These are phyloP conservation scores for Acanthamoeba divionensis DNA, from an alignment of 208 protist species.

Conservation along the genomic window DNA sequence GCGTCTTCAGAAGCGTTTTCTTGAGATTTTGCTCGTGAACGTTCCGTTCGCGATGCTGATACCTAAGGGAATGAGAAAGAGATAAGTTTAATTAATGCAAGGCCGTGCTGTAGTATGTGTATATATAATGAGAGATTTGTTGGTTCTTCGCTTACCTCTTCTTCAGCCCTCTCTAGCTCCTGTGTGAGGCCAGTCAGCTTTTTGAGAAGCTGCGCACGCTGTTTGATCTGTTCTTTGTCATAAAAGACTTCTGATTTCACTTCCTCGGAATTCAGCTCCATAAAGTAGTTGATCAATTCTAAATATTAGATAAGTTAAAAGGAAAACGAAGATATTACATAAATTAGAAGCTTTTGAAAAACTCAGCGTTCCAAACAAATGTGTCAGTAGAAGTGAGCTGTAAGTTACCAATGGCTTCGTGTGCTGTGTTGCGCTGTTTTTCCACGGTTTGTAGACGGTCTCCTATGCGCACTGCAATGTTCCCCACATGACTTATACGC, in stretches of 20 bases:
- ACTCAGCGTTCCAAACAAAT: neutral
- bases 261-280: slow-evolving; percentile 1
- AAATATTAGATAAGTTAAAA: neutral
- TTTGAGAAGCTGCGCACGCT: neutral
- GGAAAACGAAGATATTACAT: too few species aligned
- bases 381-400: neutral
- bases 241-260: neutral
- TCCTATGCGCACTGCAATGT: neutral
- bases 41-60: too few species aligned
- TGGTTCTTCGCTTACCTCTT: too few species aligned
- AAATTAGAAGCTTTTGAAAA: neutral
- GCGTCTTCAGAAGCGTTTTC: too few species aligned
- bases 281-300: slow-evolving; percentile 45
- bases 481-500: neutral
- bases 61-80: too few species aligned
- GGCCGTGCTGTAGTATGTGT: too few species aligned
- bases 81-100: too few species aligned
- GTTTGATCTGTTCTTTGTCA: neutral
- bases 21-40: too few species aligned
- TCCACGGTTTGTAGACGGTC: slow-evolving; percentile 8
- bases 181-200: slow-evolving; percentile 1
- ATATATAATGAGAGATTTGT: too few species aligned
- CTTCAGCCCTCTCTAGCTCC: slow-evolving; percentile 18
- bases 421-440: slow-evolving; percentile 1
- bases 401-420: neutral